Evolutionary conservation across 768 basidiomycete genomes (phyloP).

Genomic region (Crucibulum laeve): DNA sequence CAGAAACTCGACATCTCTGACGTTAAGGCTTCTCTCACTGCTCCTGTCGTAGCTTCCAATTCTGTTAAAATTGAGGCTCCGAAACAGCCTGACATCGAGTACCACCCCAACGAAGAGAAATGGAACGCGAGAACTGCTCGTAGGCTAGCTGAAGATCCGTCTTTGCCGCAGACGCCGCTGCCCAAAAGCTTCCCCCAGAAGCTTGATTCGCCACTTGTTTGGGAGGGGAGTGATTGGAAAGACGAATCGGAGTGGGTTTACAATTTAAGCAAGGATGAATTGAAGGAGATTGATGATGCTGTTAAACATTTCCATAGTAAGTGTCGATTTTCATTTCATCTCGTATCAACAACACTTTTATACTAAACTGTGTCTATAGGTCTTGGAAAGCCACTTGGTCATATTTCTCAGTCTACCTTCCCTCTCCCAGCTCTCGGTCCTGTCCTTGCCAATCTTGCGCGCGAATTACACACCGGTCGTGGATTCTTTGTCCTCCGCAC

Average conservation of each 20-base stretch:
- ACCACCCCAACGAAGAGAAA: slow-evolving; percentile 33
- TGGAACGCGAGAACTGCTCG: slow-evolving; percentile 32
- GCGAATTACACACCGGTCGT: slow-evolving; percentile 16
- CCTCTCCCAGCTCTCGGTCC: slow-evolving; percentile 19
- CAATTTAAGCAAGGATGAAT: slow-evolving; percentile 21
- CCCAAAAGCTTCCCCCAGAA: slow-evolving; percentile 32
- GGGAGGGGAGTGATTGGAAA: slow-evolving; percentile 39
- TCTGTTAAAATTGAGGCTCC: no score
- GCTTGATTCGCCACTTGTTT: slow-evolving; percentile 31
- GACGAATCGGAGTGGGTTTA: slow-evolving; percentile 36
- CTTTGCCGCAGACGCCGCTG: slow-evolving; percentile 19
- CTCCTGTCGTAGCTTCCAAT: no score
- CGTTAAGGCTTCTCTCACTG: no score
- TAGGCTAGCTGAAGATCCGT: slow-evolving; percentile 28
- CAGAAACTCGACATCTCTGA: not conserved
- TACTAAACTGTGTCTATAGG: no score
- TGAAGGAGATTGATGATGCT: slow-evolving; percentile 32
- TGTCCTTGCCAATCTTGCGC: slow-evolving; percentile 11
- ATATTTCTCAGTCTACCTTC: slow-evolving; percentile 8
- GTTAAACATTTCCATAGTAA: slow-evolving; percentile 26
- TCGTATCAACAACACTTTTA: no score
- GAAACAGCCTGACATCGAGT: slow-evolving; percentile 31
- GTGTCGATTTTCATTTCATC: no score
- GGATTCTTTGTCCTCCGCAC: slow-evolving; percentile 21
- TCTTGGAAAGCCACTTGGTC: slow-evolving; percentile 1